Conservation (phyloP, 257 asterid genomes). For the Jaltomata sinuosa region DNA sequence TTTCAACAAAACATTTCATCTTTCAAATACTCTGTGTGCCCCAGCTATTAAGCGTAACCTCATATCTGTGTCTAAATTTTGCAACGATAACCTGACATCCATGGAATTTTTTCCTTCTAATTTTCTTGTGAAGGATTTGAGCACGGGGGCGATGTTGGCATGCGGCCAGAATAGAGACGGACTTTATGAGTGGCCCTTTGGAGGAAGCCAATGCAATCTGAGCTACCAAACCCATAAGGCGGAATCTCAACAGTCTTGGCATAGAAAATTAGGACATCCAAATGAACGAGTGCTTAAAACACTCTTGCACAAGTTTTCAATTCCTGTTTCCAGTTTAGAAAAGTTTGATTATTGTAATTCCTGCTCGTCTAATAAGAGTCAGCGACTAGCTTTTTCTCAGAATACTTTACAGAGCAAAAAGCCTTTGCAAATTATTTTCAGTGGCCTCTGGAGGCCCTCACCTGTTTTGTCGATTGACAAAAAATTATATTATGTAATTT, state of each 20-base stretch:
- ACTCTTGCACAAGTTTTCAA: background rate
- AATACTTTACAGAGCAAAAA: too few relatives aligned
- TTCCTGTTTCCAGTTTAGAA: background rate
- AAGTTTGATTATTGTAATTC: background rate
- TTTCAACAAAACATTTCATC: background rate
- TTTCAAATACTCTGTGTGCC: background rate
- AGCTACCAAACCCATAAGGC: too few relatives aligned
- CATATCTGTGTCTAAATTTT: too few relatives aligned
- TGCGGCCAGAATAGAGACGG: background rate
- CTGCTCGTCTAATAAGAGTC: background rate
- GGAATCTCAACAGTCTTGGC: background rate
- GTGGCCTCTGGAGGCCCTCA: background rate
- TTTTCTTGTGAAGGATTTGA: background rate
- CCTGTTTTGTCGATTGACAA: background rate
- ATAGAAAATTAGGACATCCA: background rate
- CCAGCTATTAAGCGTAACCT: background rate
- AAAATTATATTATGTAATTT: background rate
- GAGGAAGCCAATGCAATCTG: background rate
- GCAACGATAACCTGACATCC: too few relatives aligned
- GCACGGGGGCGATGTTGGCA: background rate
- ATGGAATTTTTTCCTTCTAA: too few relatives aligned
- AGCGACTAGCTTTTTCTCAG: background rate
- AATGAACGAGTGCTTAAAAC: background rate
- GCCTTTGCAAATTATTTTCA: too few relatives aligned
- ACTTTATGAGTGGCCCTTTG: background rate